Conservation (phyloP, 768 basidiomycete species). For the Hypholoma fasciculare region DNA sequence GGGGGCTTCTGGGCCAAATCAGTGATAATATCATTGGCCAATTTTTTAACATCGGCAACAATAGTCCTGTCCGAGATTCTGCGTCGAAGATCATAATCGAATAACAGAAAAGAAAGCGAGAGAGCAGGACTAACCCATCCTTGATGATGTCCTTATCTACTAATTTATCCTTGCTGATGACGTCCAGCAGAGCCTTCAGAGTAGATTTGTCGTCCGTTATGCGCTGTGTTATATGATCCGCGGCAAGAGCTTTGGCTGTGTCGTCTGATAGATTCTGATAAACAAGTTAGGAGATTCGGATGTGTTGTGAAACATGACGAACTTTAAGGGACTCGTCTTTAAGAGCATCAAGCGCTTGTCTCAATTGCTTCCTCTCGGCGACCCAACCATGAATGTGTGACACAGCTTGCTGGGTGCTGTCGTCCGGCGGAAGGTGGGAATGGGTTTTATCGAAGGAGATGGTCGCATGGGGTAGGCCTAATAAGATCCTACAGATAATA, state of each 20-base stretch:
- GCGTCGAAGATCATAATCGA: too few relatives aligned
- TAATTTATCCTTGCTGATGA: not conserved
- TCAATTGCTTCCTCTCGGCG: not conserved
- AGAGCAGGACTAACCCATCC: not conserved
- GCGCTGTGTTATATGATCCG: not conserved
- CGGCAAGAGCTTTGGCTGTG: not conserved
- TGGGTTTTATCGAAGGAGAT: not conserved
- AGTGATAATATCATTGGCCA: not conserved
- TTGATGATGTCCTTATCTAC: not conserved
- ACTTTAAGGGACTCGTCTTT: not conserved
- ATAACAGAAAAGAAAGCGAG: too few relatives aligned
- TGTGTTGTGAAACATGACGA: not conserved
- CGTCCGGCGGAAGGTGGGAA: not conserved
- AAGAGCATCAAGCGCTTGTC: not conserved
- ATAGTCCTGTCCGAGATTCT: not conserved
- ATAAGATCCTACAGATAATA: not conserved
- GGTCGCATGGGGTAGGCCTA: not conserved
- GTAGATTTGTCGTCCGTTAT: not conserved
- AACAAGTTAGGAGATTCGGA: not conserved
- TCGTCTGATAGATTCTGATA: not conserved
- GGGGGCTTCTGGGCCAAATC: not conserved
- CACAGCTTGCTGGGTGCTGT: not conserved
- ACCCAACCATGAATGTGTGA: not conserved
- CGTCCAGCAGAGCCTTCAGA: not conserved
- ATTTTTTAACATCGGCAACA: not conserved